Base-by-base conservation (phyloP, 129 eudicot genomes). In the Flaveria bidentis region DNA sequence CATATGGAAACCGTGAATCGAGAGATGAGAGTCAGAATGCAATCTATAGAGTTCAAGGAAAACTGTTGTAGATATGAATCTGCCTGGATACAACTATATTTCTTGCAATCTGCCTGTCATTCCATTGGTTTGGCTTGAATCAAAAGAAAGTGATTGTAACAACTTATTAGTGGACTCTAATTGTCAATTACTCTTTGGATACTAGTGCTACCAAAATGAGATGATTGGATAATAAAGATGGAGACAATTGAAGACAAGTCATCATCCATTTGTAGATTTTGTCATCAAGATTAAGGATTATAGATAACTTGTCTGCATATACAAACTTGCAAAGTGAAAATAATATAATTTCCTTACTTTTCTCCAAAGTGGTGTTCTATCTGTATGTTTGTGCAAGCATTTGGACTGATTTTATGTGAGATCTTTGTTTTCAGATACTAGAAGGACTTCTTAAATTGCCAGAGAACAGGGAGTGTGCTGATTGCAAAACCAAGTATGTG, bases 401-500 rank as follows among this genome's bases (percentile, higher is more conserved):
- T 46, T 70, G 63, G 63, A 68, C 60, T 42, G 61, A 14, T 50
- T 15, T 82, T 69, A 17, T 70, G 71, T 47, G 64, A 62, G 9
- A n/a, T 69, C 18, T 10, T 57, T 25, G 46, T 72, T 66, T 87
- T 73, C 92, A 94, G 98, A 80, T 91, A 77, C 81, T 94, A 56
- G 98, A 94, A 76, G 97, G 97, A 69, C 93, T 91, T 77, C 97
- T 94, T 76, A 94, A 89, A 80, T 83, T 89, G 85, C 98, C 98
- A 0, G 98, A 94, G 73, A 94, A 94, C 80, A 88, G 93, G 86
- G 97, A 88, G 78, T 94, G 98, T 66, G 98, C 98, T 61, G 98
- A 94, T 69, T 94, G 98, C 87, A 94, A 91, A 86, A 53, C 88
- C 90, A 94, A 87, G 98, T 94, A 88, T 71, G 90, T 80, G 33